Percentiles rank a stretch among this genome's conserved stretches.
Evolutionary conservation across 179 eudicot genomes (phyloP).

Genomic region (Silene coronaria): DNA sequence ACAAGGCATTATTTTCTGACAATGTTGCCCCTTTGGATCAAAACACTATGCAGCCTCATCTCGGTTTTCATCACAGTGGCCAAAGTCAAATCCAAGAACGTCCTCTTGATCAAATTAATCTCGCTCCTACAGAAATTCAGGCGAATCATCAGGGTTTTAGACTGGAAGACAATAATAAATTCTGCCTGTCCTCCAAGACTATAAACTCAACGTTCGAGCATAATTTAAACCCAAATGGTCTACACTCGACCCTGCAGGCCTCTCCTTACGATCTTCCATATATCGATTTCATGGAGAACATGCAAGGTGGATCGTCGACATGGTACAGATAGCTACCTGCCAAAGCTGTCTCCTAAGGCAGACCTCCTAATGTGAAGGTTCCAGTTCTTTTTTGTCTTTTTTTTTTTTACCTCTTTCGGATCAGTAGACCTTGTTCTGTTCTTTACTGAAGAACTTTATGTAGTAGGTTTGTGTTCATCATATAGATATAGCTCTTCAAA

Average conservation of each 20-base stretch:
- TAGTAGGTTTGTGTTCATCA: background rate
- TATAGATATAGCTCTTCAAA: background rate
- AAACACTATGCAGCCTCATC: background rate
- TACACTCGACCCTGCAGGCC: background rate
- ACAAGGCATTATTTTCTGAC: constrained; percentile 25
- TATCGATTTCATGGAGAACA: constrained; percentile 14
- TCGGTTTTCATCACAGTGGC: constrained; percentile 13
- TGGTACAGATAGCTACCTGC: constrained; percentile 10
- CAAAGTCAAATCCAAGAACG: constrained; percentile 12
- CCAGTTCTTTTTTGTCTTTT: background rate
- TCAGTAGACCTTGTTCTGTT: background rate
- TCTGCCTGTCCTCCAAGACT: constrained; percentile 3
- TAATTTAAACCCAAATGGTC: constrained; percentile 5
- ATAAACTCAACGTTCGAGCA: constrained; percentile 11
- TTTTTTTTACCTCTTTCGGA: background rate
- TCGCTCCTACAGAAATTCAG: background rate
- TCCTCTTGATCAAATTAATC: background rate
- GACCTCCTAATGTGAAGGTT: background rate
- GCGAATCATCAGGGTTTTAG: constrained; percentile 9
- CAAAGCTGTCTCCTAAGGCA: background rate
- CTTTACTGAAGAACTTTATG: background rate
- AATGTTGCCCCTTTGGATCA: constrained; percentile 4
- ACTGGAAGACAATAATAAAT: constrained; percentile 10
- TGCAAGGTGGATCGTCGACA: constrained; percentile 15
- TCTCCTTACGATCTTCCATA: constrained; percentile 18